Evolutionary conservation across 345 rosid genomes (phyloP), one percentile per base, ranked within the genome.

Genomic region (Salix arbutifolia): DNA sequence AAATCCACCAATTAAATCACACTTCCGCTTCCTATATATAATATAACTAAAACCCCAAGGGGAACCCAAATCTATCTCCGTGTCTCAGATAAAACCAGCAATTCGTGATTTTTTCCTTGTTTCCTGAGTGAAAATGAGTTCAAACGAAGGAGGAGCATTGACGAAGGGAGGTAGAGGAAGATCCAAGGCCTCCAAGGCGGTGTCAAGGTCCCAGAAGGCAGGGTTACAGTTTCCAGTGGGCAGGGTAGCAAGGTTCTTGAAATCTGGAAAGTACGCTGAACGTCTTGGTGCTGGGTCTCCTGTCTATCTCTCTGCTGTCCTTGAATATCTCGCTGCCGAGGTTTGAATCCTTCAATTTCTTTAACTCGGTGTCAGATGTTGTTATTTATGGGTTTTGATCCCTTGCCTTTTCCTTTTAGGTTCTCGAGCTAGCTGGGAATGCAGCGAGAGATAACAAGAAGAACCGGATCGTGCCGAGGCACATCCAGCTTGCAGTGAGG

Each of bases 401-500:
- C 2, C 1, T 23, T 14, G 4, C 25, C 26, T 10, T 12, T 4
- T 25, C 2, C 23, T 58, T 65, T 21, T 38, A 90, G 92, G 94
- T 91, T 56, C 73, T 91, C 76, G 92, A 91, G 79, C 85, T 91
- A 9, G 92, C 91, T 25, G 92, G 97, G 0, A 91, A 91, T 31
- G 96, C 96, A 0, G 96, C 94, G 0, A 87, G 97, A 42, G 94
- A 90, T 31, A 91, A 91, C 83, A 91, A 91, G 86, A 91, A 90
- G 90, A 89, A 86, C 18, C 80, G 91, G 6, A 91, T 91, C 0
- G 85, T 88, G 44, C 94, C 92, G 1, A 85, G 97, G 82, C 97
- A 91, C 74, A 91, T 91, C 37, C 97, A 91, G 46, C 80, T 90
- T 21, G 97, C 94, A 0, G 91, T 90, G 72, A 88, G 90, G 73